Evolutionary conservation across 2,329 filamentous ascomycete species (phyloP).

Genomic region (Cladophialophora bantiana): DNA sequence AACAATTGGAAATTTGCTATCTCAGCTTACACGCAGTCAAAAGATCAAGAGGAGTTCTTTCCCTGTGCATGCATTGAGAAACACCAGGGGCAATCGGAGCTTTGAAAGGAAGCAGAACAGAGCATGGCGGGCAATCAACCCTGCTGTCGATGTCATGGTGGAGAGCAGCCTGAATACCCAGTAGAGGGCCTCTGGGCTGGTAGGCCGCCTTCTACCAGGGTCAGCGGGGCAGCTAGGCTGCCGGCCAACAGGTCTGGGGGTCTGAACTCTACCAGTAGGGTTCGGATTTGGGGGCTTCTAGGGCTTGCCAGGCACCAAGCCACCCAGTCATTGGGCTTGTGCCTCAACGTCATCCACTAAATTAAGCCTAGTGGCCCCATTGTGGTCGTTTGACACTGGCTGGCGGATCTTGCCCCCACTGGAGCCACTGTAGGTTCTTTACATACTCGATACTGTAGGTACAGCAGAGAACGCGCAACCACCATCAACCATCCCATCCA

Average conservation of each 20-base stretch:
- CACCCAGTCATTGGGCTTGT: conserved; percentile 22
- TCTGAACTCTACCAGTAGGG: conserved; percentile 4
- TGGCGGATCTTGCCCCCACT: too few relatives aligned
- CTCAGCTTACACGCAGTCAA: conserved; percentile 8
- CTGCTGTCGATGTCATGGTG: conserved; percentile 31
- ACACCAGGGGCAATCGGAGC: not conserved
- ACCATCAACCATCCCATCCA: not conserved
- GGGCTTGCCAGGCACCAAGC: not conserved
- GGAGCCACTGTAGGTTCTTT: too few relatives aligned
- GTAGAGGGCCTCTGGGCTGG: not conserved
- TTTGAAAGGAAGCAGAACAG: conserved; percentile 5
- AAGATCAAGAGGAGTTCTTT: not conserved
- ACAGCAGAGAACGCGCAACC: not conserved
- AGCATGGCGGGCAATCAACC: conserved; percentile 18
- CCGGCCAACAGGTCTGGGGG: not conserved
- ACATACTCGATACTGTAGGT: not conserved
- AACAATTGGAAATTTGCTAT: not conserved
- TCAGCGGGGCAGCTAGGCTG: not conserved
- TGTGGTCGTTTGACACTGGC: too few relatives aligned
- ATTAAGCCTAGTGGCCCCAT: not conserved
- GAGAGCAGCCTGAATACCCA: conserved; percentile 4
- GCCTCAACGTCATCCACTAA: conserved; percentile 13
- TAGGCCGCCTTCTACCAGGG: not conserved
- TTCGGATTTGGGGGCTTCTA: not conserved
- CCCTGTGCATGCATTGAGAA: not conserved